Percentiles rank a stretch among this genome's conserved stretches.
These are phyloP conservation scores for Paulownia fortunei DNA, from an alignment of 257 asterid species.

Conservation along the genomic window DNA sequence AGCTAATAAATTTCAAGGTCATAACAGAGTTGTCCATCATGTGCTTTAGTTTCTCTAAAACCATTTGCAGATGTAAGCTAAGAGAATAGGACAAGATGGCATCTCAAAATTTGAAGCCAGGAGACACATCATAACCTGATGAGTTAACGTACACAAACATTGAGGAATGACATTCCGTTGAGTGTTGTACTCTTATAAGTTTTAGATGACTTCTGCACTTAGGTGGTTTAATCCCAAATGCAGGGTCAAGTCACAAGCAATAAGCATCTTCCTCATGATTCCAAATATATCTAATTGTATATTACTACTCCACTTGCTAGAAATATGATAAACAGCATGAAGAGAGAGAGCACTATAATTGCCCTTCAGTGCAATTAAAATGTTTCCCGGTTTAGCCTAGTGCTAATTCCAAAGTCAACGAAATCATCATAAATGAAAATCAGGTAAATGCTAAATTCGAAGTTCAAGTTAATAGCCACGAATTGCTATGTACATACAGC, in stretches of 20 bases:
- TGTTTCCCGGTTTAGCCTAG: not conserved
- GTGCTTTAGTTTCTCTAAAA: not conserved
- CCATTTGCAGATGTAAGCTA: not conserved
- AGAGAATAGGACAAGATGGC: not conserved
- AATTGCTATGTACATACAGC: conserved; percentile 75
- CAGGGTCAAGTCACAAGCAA: not conserved
- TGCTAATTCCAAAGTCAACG: not conserved
- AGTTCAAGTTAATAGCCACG: not conserved
- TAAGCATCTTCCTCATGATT: not conserved
- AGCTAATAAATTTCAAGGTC: not conserved
- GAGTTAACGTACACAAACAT: not conserved
- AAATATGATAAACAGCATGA: no score
- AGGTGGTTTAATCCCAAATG: not conserved
- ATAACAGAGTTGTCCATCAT: not conserved
- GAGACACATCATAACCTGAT: not conserved
- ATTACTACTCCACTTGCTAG: not conserved
- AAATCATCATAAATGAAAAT: not conserved
- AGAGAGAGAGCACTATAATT: no score
- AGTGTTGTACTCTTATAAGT: not conserved
- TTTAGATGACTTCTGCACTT: not conserved
- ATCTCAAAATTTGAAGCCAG: not conserved
- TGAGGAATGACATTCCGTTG: not conserved
- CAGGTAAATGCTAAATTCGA: not conserved
- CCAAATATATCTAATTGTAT: not conserved
- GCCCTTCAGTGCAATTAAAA: not conserved